Conservation (phyloP, 352 stramenopile species). For the Globisporangium okanoganense region DNA sequence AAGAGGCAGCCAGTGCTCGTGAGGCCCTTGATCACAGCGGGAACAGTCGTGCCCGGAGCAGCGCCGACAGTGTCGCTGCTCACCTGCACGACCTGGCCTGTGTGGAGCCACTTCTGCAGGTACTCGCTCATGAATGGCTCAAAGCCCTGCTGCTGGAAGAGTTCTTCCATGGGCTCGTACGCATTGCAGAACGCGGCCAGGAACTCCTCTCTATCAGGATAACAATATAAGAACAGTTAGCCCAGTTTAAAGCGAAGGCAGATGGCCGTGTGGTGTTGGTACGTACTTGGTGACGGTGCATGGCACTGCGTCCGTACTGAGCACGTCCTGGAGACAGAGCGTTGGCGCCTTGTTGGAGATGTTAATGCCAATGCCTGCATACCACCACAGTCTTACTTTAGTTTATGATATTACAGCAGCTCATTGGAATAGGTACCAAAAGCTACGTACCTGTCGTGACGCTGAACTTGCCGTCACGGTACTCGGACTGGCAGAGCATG, state of each 20-base stretch:
- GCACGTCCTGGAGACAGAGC: slow-evolving; percentile 79
- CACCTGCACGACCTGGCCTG: slow-evolving; percentile 80
- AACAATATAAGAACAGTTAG: neutral
- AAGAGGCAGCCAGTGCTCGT: slow-evolving; percentile 77
- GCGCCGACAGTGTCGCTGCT: slow-evolving; percentile 27
- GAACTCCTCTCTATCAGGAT: slow-evolving; percentile 65
- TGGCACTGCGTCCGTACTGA: slow-evolving; percentile 47
- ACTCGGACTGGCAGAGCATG: slow-evolving; percentile 89
- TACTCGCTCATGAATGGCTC: slow-evolving; percentile 84
- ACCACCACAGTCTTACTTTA: neutral
- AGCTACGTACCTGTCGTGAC: slow-evolving; percentile 68
- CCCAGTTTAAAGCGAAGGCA: neutral
- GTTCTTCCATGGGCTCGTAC: slow-evolving; percentile 81
- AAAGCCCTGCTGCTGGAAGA: slow-evolving; percentile 82
- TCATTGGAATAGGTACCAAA: neutral
- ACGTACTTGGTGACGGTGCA: slow-evolving; percentile 79
- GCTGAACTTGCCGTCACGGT: slow-evolving; percentile 67
- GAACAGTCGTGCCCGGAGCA: slow-evolving; percentile 27
- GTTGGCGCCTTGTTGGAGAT: slow-evolving; percentile 88
- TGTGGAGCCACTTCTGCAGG: slow-evolving; percentile 80
- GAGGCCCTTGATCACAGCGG: slow-evolving; percentile 74
- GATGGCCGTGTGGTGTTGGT: neutral
- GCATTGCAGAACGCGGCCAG: slow-evolving; percentile 85
- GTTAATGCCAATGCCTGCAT: slow-evolving; percentile 82
- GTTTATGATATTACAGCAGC: neutral